Evolutionary conservation across 768 basidiomycete genomes (phyloP).

Genomic region (Russula emetica): DNA sequence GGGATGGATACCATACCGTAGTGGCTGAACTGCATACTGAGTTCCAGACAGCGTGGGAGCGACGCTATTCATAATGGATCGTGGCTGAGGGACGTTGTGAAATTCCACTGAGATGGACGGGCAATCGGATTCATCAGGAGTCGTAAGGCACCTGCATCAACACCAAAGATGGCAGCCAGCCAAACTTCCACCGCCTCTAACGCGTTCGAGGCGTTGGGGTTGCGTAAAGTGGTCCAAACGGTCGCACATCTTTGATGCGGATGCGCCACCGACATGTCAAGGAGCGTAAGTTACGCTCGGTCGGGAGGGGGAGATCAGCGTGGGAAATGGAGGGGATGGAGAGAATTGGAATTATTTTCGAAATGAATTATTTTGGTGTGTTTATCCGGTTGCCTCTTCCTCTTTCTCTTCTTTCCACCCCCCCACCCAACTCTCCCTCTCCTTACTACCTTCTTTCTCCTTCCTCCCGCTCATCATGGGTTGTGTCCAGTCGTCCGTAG

Average conservation of each 20-base stretch:
- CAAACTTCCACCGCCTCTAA: not conserved
- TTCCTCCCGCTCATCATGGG: slow-evolving; percentile 47
- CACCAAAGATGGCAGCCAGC: not conserved
- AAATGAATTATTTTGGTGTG: slow-evolving; percentile 8
- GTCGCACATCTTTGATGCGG: not conserved
- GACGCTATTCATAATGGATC: not conserved
- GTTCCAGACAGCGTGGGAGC: not conserved
- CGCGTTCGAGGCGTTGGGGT: not conserved
- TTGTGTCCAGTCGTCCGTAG: slow-evolving; percentile 64
- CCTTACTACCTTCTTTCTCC: slow-evolving; percentile 18
- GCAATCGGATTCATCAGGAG: not conserved
- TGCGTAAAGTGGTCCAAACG: not conserved
- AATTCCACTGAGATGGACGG: not conserved
- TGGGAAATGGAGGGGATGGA: not conserved
- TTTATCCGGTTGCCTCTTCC: slow-evolving; percentile 12
- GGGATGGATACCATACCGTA: not conserved
- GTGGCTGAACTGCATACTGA: not conserved
- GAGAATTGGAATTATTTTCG: not conserved
- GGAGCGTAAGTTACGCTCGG: not conserved
- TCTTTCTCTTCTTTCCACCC: slow-evolving; percentile 11
- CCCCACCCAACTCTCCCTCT: slow-evolving; percentile 29
- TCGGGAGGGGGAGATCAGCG: not conserved
- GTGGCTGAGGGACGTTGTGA: not conserved
- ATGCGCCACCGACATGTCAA: not conserved
- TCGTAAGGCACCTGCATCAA: not conserved